Conservation (phyloP, 2,329 filamentous ascomycete species). For the Trichoderma afroharzianum region DNA sequence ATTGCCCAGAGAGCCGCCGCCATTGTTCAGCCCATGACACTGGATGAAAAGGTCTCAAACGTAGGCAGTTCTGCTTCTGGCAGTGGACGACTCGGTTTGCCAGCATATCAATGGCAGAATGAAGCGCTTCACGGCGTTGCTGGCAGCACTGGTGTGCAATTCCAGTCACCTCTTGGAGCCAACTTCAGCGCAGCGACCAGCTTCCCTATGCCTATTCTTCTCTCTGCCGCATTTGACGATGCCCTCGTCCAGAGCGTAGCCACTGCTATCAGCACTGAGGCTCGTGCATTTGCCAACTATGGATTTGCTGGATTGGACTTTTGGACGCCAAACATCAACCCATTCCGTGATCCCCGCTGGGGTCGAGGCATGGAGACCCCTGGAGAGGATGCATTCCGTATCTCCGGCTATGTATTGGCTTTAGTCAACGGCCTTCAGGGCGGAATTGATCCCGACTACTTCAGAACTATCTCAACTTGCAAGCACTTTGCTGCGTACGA, state of each 20-base stretch:
- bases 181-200: constrained; percentile 58
- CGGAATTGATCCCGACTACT: constrained; percentile 6
- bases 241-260: constrained; percentile 56
- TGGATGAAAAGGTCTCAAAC: constrained; percentile 33
- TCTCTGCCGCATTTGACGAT: constrained; percentile 62
- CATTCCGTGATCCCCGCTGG: constrained; percentile 61
- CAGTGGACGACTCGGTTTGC: constrained; percentile 53
- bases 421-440: constrained; percentile 53
- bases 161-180: constrained; percentile 25
- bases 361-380: constrained; percentile 59
- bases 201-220: constrained; percentile 61
- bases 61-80: constrained; percentile 32
- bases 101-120: constrained; percentile 59
- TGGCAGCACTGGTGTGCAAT: constrained; percentile 45
- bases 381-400: constrained; percentile 51
- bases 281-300: constrained; percentile 61
- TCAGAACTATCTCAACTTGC: constrained; percentile 51
- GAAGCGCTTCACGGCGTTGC: constrained; percentile 62
- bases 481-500: constrained; percentile 60
- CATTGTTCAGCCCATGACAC: constrained; percentile 31
- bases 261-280: constrained; percentile 54
- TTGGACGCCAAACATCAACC: constrained; percentile 67
- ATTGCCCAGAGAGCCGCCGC: constrained; percentile 29
- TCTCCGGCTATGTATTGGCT: constrained; percentile 49
- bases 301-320: constrained; percentile 54